A percentile compares a stretch with the other conserved stretches of the same genome.
Conservation (phyloP, 2,329 filamentous ascomycete species). For the Colletotrichum somersetense region DNA sequence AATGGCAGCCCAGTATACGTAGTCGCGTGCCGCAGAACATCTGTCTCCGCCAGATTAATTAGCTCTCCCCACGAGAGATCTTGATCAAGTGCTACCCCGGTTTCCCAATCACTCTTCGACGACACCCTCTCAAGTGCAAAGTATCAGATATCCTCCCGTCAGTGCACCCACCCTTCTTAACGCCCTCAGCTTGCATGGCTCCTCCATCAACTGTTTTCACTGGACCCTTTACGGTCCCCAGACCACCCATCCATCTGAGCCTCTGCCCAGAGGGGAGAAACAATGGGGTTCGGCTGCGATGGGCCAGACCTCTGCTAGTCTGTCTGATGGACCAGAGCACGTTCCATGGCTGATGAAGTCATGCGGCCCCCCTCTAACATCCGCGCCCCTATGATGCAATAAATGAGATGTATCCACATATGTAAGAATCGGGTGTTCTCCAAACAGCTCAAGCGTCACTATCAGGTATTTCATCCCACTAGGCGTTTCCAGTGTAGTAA, state of each 20-base stretch:
- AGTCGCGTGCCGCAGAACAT: conserved; percentile 26
- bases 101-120: conserved; percentile 26
- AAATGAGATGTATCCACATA: not conserved
- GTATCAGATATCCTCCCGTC: conserved; percentile 36
- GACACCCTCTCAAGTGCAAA: conserved; percentile 5
- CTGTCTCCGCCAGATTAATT: conserved; percentile 22
- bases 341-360: conserved; percentile 36
- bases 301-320: conserved; percentile 4
- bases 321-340: not conserved
- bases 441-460: not conserved
- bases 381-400: not conserved
- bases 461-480: not conserved
- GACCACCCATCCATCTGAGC: conserved; percentile 5
- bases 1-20: conserved; percentile 10
- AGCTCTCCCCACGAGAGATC: conserved; percentile 34
- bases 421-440: not conserved
- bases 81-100: conserved; percentile 38
- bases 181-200: conserved; percentile 25
- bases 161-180: conserved; percentile 26
- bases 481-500: not conserved
- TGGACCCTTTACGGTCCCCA: conserved; percentile 1
- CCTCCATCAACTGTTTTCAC: conserved; percentile 1
- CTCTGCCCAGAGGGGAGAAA: conserved; percentile 21
- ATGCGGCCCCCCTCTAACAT: not conserved
- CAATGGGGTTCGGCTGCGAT: conserved; percentile 23